Evolutionary conservation across 345 rosid genomes (phyloP), one percentile per base, ranked within the genome.

Genomic region (Lenwebbia sp.): DNA sequence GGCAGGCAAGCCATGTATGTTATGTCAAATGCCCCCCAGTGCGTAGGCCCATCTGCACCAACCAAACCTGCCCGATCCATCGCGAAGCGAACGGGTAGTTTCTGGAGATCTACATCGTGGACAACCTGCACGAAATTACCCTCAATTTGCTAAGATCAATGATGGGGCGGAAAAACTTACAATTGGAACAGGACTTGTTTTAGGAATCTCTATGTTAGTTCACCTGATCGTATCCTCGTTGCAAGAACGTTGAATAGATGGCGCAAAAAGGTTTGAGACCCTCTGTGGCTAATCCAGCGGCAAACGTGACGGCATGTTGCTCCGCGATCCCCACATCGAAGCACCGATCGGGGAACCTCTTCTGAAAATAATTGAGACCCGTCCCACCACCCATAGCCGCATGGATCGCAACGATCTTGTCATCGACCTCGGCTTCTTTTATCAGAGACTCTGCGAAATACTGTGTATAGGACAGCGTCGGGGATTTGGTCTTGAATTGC

Each of bases 371-470:
- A 84, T 95, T 95, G 84, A 95, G 94, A 74, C 96, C 98, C 1
- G 98, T 95, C 3, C 96, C 98, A 23, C 98, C 96, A 17, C 98
- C 96, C 98, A 95, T 95, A 54, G 97, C 98, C 13, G 96, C 98
- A 86, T 95, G 98, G 85, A 95, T 95, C 50, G 94, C 95, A 40
- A 93, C 92, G 7, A 95, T 91, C 88, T 91, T 93, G 13, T 90
- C 65, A 84, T 95, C 98, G 82, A 58, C 83, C 86, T 95, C 94
- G 7, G 98, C 98, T 87, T 93, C 98, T 86, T 88, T 89, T 82
- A 95, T 91, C 53, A 95, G 86, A 5, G 95, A 91, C 83, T 95
- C 96, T 41, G 93, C 96, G 54, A 95, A 95, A 88, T 94, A 94
- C 85, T 85, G 93, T 0, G 96, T 95, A 84, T 93, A 90, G 22